Evolutionary conservation across 2,329 filamentous ascomycete species (phyloP), one percentile per base, ranked within the genome.

Genomic region (Alternaria alternata): DNA sequence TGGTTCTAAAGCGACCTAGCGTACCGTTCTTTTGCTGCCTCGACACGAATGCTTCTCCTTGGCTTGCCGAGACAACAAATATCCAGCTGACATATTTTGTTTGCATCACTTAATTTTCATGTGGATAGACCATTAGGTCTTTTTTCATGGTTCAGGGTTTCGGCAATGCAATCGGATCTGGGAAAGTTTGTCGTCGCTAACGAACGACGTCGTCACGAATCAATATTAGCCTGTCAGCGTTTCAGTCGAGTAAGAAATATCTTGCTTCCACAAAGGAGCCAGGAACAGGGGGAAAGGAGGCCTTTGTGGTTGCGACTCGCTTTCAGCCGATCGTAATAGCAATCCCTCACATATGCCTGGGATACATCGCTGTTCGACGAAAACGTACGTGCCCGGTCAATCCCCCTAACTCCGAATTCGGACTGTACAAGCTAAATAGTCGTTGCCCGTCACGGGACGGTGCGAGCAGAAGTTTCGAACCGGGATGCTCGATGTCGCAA

Each of bases 401-500:
- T 34, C 30, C 46, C 30, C 32, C 30, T 48, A 49, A 38, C 32
- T 49, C 46, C 46, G 46, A 49, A 49, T 49, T 49, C 46, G 46
- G 46, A 49, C 46, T 49, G 46, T 9, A 24, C 30, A 26, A 38
- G 46, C 46, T 49, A 49, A 38, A 49, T 49, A 49, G 46, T 49
- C 46, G 46, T 49, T 49, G 54, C 48, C 48, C 32, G 47, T 53
- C 39, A 57, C 48, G 54, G 54, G 47, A 53, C 47, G 54, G 48
- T 57, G 54, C 54, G 54, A 52, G 47, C 36, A 56, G 36, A 53
- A 57, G 54, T 49, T 49, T 49, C 46, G 46, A 38, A n/a, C 46
- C 20, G 46, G 46, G 46, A 48, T 48, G 30, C 8, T 49, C 46
- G 46, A 41, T 57, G 46, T 36, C 46, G 54, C 28, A 49, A 49